Evolutionary conservation across 371 early-diverging fungal genomes (phyloP), one percentile per base, ranked within the genome.

Genomic region (Blakeslea trispora): DNA sequence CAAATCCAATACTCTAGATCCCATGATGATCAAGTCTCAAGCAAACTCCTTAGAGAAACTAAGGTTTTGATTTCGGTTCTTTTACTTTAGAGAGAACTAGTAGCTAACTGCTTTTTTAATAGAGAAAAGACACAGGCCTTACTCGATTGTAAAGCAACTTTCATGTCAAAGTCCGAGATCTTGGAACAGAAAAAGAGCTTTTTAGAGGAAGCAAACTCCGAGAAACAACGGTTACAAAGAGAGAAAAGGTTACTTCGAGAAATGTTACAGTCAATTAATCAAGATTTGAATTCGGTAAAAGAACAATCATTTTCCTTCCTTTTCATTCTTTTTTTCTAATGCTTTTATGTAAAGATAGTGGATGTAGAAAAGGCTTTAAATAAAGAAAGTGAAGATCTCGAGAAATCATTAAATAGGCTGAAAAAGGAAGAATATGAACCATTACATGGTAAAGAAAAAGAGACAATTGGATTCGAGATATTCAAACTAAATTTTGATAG

Each of bases 231-330:
- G 10, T 61, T 74, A 11, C 57, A 57, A 40, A 69, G 71, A 57
- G 79, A 79, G 43, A 69, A 69, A 37, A 59, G 57, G 42, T 23
- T 62, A 31, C 18, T 79, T 17, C 32, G 74, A 44, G 77, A 74
- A 44, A 72, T 79, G 76, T 45, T 79, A 9, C 72, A 75, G 31
- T 63, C 45, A 21, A 70, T 79, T 10, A 74, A 74, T 39, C 64
- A 69, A 45, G 79, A 79, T 53, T 49, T 79, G 22, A 74, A 69
- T 7, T 59, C 70, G 13, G 74, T 71, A 64, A 62, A 55, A 34
- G 18, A 10, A 28, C 23, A 23, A 46, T 19, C 8, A n/a, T n/a
- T n/a, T n/a, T n/a, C n/a, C n/a, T n/a, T n/a, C n/a, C n/a, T n/a
- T n/a, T n/a, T n/a, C n/a, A n/a, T n/a, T n/a, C n/a, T n/a, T n/a